Evolutionary conservation across 768 basidiomycete genomes (phyloP).

Genomic region (Goffeauzyma gilvescens): DNA sequence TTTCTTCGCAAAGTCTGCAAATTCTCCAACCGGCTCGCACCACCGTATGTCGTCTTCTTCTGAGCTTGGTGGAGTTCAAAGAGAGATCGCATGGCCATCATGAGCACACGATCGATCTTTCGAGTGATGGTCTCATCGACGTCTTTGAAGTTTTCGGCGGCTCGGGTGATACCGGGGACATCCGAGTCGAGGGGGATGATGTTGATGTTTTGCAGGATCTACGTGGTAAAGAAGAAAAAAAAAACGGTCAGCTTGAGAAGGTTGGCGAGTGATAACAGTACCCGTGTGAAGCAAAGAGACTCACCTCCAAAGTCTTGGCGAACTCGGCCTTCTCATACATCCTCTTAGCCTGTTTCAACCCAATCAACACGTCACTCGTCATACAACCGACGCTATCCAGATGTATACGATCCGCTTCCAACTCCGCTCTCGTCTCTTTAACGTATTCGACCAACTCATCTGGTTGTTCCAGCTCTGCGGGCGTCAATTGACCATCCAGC

Average conservation of each 20-base stretch:
- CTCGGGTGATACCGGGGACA: conserved; percentile 60
- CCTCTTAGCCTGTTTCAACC: conserved; percentile 46
- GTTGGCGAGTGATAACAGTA: neutral
- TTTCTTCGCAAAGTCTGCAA: conserved; percentile 50
- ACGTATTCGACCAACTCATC: conserved; percentile 63
- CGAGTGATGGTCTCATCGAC: conserved; percentile 66
- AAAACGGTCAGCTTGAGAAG: neutral
- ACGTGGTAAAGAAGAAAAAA: neutral
- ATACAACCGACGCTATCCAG: neutral
- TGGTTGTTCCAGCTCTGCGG: conserved; percentile 45
- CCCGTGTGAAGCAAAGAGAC: conserved; percentile 21
- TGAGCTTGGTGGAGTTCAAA: conserved; percentile 58
- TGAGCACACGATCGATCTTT: conserved; percentile 71
- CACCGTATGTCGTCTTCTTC: conserved; percentile 52
- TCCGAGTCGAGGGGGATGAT: conserved; percentile 75
- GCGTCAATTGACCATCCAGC: conserved; percentile 40
- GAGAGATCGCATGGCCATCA: conserved; percentile 80
- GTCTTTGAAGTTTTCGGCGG: conserved; percentile 75
- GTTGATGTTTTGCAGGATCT: conserved; percentile 47
- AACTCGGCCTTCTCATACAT: conserved; percentile 44
- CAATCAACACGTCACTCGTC: neutral
- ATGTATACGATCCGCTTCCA: conserved; percentile 1
- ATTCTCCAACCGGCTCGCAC: conserved; percentile 60
- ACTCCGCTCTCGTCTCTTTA: conserved; percentile 39
- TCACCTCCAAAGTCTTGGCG: conserved; percentile 53